These are phyloP conservation scores for Thielaviopsis punctulata DNA, from an alignment of 2,329 filamentous ascomycete genomes.

Conservation along the genomic window DNA sequence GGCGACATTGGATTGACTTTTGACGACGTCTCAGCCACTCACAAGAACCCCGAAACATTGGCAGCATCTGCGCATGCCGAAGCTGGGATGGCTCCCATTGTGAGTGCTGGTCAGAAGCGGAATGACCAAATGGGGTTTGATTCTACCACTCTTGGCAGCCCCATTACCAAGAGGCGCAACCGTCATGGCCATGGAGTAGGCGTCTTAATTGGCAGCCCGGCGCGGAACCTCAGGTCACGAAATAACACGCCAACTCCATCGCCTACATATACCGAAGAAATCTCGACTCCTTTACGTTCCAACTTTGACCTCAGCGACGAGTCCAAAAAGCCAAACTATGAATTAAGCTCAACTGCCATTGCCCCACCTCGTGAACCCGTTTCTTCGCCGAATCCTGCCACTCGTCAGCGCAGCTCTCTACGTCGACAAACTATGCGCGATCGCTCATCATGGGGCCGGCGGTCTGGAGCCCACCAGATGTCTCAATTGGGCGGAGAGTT, in stretches of 20 bases:
- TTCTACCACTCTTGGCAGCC: slow-evolving; percentile 60
- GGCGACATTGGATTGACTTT: slow-evolving; percentile 35
- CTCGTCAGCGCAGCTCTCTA: slow-evolving; percentile 58
- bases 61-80: slow-evolving; percentile 1
- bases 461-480: slow-evolving; percentile 32
- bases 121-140: slow-evolving; percentile 89
- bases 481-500: slow-evolving; percentile 34
- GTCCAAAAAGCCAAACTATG: slow-evolving; percentile 29
- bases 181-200: too few relatives aligned
- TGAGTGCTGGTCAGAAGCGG: slow-evolving; percentile 35
- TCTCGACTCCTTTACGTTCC: slow-evolving; percentile 19
- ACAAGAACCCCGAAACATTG: slow-evolving; percentile 1
- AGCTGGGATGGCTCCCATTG: slow-evolving; percentile 9
- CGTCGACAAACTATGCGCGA: slow-evolving; percentile 71
- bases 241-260: slow-evolving; percentile 25
- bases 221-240: neutral
- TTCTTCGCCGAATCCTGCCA: slow-evolving; percentile 33
- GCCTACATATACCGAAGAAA: slow-evolving; percentile 49
- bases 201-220: slow-evolving; percentile 25
- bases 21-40: slow-evolving; percentile 18
- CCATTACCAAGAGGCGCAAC: slow-evolving; percentile 80
- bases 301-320: slow-evolving; percentile 22
- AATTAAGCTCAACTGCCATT: slow-evolving; percentile 26
- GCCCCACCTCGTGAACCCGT: slow-evolving; percentile 23
- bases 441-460: slow-evolving; percentile 44